Base-by-base conservation (phyloP, 306 rosid species). In the Trifolium fragiferum region DNA sequence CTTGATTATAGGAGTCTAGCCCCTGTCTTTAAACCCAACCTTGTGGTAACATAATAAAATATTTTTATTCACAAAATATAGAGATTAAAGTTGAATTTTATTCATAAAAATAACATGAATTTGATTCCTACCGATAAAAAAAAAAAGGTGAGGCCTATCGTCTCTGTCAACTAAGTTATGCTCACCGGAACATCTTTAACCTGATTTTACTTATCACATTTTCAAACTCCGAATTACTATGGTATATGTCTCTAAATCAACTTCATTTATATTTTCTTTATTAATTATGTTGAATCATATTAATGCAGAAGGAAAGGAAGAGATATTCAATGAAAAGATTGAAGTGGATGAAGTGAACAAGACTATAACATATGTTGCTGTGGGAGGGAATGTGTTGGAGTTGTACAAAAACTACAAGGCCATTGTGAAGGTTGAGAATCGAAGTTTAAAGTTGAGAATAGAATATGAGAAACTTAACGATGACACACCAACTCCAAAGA, bases 361-460 rank as follows among this genome's bases (percentile, higher is more conserved):
- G 46, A 76, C 18, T 25, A 76, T 76, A 76, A 66, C 59, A 7
- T 66, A 76, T 41, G 67, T 76, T 53, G 80, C 80, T 1, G 67
- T 27, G 10, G 80, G 74, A 76, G 80, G 80, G 63, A 76, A 54
- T 76, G 67, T 59, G 3, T 76, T 76, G 59, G 80, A 76, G 16
- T 4, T 66, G 67, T 76, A 40, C 67, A 76, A 55, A 66, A 66
- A 9, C 47, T 76, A 76, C 67, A 76, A 54, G 49, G 73, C 67
- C 6, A 66, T 76, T 2, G 33, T 76, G 23, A 54, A 66, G 21
- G 68, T 76, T 66, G 80, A 76, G 80, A 76, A 54, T 5, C 67
- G 66, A 55, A 66, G 3, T 7, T 25, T 76, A 19, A 76, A 66
- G 21, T 46, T 76, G 54, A 54, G 80, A 76, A 37, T 76, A 40